These are phyloP conservation scores for Populus hybrid DNA, from an alignment of 441 rosid genomes.

Conservation along the genomic window DNA sequence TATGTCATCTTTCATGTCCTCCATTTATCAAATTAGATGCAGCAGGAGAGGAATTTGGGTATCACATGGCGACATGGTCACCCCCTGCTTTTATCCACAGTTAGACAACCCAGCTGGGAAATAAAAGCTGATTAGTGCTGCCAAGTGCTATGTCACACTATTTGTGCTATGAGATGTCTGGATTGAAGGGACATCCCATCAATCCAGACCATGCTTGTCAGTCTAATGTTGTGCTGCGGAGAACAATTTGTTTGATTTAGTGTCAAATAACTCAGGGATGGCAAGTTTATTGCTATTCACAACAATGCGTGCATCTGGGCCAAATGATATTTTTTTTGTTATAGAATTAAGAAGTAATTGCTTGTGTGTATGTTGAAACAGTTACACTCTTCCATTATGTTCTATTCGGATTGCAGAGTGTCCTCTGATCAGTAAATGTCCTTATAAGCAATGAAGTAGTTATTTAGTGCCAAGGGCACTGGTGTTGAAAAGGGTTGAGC, in stretches of 20 bases:
- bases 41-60: not conserved
- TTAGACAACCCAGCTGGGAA: not conserved
- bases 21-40: not conserved
- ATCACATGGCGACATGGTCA: not conserved
- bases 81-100: not conserved
- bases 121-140: not conserved
- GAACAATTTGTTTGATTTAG: not conserved
- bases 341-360: not conserved
- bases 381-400: not conserved
- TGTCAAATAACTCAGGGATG: not conserved
- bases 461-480: too few species aligned
- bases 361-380: not conserved
- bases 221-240: not conserved
- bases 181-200: not conserved
- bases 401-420: not conserved
- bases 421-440: not conserved
- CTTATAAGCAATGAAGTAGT: not conserved
- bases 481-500: too few species aligned
- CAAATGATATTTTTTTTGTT: not conserved
- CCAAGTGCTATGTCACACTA: not conserved
- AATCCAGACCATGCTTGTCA: not conserved
- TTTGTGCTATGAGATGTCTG: not conserved
- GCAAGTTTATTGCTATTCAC: not conserved
- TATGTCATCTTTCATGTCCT: not conserved
- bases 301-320: not conserved